Evolutionary conservation across 75 land plant species (phyloP).

Genomic region (Sequoia sempervirens): DNA sequence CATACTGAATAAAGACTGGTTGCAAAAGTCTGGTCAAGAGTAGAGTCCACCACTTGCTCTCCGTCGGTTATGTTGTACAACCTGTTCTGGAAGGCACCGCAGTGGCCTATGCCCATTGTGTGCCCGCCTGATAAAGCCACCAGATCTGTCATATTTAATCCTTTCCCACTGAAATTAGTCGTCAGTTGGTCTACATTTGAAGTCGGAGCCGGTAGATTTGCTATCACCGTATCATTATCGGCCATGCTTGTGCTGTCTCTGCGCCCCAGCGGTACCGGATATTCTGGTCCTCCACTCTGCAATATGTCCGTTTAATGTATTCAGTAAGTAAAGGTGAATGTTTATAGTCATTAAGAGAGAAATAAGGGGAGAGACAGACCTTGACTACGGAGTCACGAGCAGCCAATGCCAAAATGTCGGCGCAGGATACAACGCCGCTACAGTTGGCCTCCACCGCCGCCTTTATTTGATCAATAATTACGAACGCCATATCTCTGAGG

Average conservation of each 20-base stretch:
- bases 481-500: not conserved
- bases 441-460: conserved; percentile 4
- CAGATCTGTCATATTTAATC: not conserved
- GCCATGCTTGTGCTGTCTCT: conserved; percentile 2
- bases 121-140: conserved; percentile 7
- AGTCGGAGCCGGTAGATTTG: not conserved
- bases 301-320: not conserved
- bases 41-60: not conserved
- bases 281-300: conserved; percentile 14
- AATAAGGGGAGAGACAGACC: not conserved
- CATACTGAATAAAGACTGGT: not conserved
- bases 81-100: not conserved
- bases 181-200: not conserved
- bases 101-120: conserved; percentile 12
- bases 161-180: not conserved
- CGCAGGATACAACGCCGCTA: not conserved
- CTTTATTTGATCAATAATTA: not conserved
- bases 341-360: too few relatives aligned
- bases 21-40: not conserved
- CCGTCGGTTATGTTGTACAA: not conserved
- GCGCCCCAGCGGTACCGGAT: conserved; percentile 2
- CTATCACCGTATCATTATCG: not conserved
- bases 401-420: not conserved
- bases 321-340: too few relatives aligned
- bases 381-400: not conserved